Conservation (phyloP, 257 asterid genomes). For the Solanum arcanum region DNA sequence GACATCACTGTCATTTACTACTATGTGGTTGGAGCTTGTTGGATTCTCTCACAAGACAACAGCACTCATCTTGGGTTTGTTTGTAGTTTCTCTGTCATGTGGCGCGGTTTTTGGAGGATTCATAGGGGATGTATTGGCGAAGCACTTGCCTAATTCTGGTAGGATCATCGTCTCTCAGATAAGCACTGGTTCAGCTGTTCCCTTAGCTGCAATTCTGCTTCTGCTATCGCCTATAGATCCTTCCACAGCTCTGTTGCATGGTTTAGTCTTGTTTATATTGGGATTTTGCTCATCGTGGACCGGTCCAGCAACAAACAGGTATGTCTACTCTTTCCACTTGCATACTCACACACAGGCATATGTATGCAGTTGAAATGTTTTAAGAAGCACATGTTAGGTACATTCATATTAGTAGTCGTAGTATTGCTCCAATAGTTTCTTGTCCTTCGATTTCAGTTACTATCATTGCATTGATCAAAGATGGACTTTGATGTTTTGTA, state of each 20-base stretch:
- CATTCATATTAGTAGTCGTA: background rate
- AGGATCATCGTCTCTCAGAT: slow-evolving; percentile 68
- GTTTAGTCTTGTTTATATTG: too few relatives aligned
- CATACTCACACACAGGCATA: background rate
- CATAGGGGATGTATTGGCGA: slow-evolving; percentile 63
- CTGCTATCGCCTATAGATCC: slow-evolving; percentile 14
- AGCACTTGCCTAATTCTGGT: slow-evolving; percentile 57
- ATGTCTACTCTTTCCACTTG: background rate
- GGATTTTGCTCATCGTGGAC: too few relatives aligned
- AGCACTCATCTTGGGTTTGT: slow-evolving; percentile 42
- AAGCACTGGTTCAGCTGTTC: slow-evolving; percentile 74
- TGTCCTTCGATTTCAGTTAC: background rate
- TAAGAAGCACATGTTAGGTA: background rate
- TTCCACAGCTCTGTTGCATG: too few relatives aligned
- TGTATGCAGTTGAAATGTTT: background rate
- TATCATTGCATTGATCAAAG: too few relatives aligned
- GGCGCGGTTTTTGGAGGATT: slow-evolving; percentile 76
- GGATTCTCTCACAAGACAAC: slow-evolving; percentile 47
- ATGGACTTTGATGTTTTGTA: slow-evolving; percentile 9
- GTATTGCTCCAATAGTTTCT: background rate
- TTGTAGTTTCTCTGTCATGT: slow-evolving; percentile 42
- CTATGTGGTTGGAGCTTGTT: slow-evolving; percentile 9
- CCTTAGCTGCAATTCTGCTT: slow-evolving; percentile 64
- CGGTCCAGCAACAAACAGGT: background rate
- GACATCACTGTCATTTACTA: background rate